phyloP scores from a whole-genome alignment of 768 basidiomycete genomes.

The Kwoniella bestiolae region DNA sequence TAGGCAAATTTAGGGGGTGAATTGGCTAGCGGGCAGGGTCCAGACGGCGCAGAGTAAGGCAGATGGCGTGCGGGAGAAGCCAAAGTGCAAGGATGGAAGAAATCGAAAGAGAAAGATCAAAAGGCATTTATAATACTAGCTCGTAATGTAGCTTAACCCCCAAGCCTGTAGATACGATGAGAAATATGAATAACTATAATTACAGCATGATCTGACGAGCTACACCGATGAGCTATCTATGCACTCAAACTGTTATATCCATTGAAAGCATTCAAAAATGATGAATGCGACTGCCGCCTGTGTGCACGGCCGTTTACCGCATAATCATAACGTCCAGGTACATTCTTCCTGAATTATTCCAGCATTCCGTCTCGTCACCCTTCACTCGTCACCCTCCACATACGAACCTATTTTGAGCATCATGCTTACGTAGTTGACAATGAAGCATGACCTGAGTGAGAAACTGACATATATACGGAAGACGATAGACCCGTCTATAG shows the following conservation, averaged over 20 bases:
- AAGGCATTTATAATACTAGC: conserved; percentile 9
- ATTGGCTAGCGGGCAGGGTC: not conserved
- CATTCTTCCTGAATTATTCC: not conserved
- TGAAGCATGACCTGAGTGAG: not conserved
- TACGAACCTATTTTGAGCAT: conserved; percentile 4
- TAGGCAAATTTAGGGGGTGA: not conserved
- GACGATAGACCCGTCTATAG: not conserved
- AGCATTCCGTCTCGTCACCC: not conserved
- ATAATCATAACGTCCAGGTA: not conserved
- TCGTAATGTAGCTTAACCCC: not conserved
- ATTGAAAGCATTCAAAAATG: too few relatives aligned
- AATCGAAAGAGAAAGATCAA: not conserved
- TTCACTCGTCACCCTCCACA: not conserved
- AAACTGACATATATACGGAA: too few relatives aligned
- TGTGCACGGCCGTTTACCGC: conserved; percentile 4
- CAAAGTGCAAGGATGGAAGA: not conserved
- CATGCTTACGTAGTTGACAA: conserved; percentile 6
- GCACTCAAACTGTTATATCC: too few relatives aligned
- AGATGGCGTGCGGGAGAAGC: not conserved
- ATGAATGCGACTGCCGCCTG: too few relatives aligned
- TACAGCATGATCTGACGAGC: too few relatives aligned
- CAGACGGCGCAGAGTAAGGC: not conserved
- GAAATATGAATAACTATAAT: too few relatives aligned
- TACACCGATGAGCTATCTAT: too few relatives aligned
- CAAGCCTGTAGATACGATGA: conserved; percentile 1